Evolutionary conservation across 306 rosid genomes (phyloP), one percentile per base, ranked within the genome.

Genomic region (Phaseolus lunatus): DNA sequence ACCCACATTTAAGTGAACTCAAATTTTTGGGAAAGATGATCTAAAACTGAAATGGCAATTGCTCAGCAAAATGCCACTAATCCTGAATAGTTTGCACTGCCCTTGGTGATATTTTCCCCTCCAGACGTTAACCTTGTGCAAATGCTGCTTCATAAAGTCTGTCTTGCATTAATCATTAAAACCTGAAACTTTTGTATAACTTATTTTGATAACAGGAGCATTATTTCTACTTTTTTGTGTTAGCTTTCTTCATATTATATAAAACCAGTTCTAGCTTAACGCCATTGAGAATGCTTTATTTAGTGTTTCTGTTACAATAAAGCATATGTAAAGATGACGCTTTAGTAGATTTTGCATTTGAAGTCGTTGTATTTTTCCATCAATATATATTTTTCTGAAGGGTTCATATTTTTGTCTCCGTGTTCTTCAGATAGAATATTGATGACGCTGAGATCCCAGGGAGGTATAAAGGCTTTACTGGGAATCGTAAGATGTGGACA

Each of bases 401-500:
- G 37, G 73, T 37, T 29, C 41, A 54, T 45, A 37, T 63, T 74
- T 77, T 67, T 57, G 3, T 45, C 14, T 70, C 23, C 43, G 7
- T 73, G 29, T 67, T 83, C 20, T 31, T 76, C 84, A 96, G 99
- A 96, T 81, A 91, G 93, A 87, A 84, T 96, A 70, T 94, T 90
- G 87, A 84, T 70, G 73, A 91, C 85, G 73, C 86, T 96, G 78
- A 88, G 93, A 84, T 86, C 96, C 48, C 98, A 96, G 83, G 99
- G 99, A 57, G 98, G 98, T 75, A 86, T 96, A 24, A 96, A 89
- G 89, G 99, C 97, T 54, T 85, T 96, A 84, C 84, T 96, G 33
- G 99, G 98, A 84, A 92, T 96, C 35, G 99, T 92, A 65, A 88
- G 99, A 86, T 92, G 98, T 75, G 97, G 96, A 56, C 99, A 96